Percentiles rank a stretch among this genome's conserved stretches.
Evolutionary conservation across 2,329 filamentous ascomycete genomes (phyloP).

Genomic region (Colletotrichum sublineola): DNA sequence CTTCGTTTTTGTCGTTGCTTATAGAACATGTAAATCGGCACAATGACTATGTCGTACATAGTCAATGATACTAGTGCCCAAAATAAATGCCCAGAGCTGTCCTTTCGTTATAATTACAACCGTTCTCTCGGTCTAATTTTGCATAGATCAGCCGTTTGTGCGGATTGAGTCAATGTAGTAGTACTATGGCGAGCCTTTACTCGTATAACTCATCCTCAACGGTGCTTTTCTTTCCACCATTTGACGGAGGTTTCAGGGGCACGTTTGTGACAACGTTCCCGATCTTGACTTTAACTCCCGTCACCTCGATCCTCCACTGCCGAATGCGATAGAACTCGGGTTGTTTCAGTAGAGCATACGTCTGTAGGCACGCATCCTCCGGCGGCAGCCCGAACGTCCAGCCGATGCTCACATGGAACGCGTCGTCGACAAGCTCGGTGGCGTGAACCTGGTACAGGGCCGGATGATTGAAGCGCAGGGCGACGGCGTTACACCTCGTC

Average conservation of each 20-base stretch:
- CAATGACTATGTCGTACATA: conserved; percentile 23
- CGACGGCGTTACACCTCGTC: conserved; percentile 73
- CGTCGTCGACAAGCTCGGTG: conserved; percentile 52
- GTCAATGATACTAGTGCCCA: conserved; percentile 6
- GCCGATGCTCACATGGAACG: conserved; percentile 90
- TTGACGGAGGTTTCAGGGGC: conserved; percentile 48
- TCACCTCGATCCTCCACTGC: conserved; percentile 65
- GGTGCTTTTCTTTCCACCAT: background rate
- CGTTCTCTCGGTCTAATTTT: too few species aligned
- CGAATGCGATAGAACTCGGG: conserved; percentile 49
- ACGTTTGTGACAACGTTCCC: conserved; percentile 75
- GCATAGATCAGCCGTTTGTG: too few species aligned
- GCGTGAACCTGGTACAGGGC: conserved; percentile 70
- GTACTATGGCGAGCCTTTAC: background rate
- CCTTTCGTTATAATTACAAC: background rate
- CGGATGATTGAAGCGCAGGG: conserved; percentile 73
- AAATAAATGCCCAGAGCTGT: too few species aligned
- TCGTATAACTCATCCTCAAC: conserved; percentile 3
- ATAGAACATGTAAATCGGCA: background rate
- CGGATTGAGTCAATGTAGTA: background rate
- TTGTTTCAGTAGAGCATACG: conserved; percentile 49
- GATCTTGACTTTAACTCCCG: conserved; percentile 79
- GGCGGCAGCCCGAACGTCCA: conserved; percentile 77
- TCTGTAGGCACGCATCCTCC: conserved; percentile 56
- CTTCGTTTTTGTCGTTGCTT: background rate